Percentiles rank a stretch among this genome's conserved stretches.
phyloP scores from a whole-genome alignment of 2,329 filamentous ascomycete species.

The Gaeumannomyces sp. region DNA sequence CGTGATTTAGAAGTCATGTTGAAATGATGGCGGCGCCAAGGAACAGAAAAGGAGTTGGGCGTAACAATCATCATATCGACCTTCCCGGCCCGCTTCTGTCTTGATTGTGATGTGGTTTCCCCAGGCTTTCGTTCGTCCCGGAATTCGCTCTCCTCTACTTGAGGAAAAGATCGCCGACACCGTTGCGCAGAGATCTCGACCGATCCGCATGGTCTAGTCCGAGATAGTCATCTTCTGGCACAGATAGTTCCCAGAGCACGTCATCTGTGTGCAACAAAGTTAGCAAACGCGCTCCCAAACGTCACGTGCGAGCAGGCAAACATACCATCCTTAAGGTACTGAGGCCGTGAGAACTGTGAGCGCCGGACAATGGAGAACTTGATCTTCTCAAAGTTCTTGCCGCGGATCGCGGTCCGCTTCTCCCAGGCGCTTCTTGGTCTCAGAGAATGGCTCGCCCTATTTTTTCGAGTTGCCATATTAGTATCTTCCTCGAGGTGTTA shows the following conservation, averaged over 20 bases:
- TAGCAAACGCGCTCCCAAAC: constrained; percentile 11
- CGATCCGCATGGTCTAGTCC: constrained; percentile 62
- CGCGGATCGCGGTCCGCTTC: constrained; percentile 88
- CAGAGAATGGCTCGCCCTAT: constrained; percentile 76
- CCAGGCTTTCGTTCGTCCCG: neutral
- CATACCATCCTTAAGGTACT: constrained; percentile 84
- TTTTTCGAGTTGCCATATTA: neutral
- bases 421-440: constrained; percentile 94
- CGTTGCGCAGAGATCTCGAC: constrained; percentile 51
- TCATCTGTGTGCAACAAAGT: constrained; percentile 46
- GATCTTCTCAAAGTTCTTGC: constrained; percentile 97
- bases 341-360: constrained; percentile 67
- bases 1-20: neutral
- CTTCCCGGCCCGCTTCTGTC: neutral
- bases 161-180: constrained; percentile 58
- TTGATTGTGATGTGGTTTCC: neutral
- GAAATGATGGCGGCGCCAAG: neutral
- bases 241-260: constrained; percentile 46
- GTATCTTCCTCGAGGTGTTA: constrained; percentile 10
- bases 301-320: neutral
- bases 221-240: constrained; percentile 53
- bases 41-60: neutral
- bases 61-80: neutral
- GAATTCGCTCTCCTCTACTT: constrained; percentile 21
- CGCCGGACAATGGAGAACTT: constrained; percentile 82